phyloP scores from a whole-genome alignment of 495 filamentous ascomycete species.

The Hypoxylon rickii region DNA sequence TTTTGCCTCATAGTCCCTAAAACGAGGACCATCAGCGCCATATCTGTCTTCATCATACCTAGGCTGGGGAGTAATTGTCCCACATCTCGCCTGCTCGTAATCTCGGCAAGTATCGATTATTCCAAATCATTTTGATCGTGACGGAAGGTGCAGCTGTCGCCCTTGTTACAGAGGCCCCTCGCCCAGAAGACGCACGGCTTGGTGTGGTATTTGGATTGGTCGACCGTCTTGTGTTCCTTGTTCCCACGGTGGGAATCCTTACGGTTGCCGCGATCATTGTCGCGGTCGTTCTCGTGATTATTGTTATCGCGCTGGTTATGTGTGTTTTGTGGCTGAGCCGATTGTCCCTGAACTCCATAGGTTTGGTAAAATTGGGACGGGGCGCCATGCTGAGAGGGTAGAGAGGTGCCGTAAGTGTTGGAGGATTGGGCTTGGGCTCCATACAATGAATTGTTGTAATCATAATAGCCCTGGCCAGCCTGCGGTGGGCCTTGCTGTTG shows the following conservation, averaged over 20 bases:
- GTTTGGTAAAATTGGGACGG: constrained; percentile 23
- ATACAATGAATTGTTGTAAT: too few species aligned
- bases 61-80: too few species aligned
- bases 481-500: constrained; percentile 28
- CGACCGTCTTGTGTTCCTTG: constrained; percentile 47
- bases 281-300: constrained; percentile 33
- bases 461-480: constrained; percentile 15
- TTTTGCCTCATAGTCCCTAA: too few species aligned
- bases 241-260: constrained; percentile 29
- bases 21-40: too few species aligned
- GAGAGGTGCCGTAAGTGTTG: neutral
- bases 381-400: constrained; percentile 11
- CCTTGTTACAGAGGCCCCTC: constrained; percentile 80
- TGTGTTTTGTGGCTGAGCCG: neutral
- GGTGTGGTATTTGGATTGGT: constrained; percentile 52
- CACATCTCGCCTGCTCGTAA: too few species aligned
- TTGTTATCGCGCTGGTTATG: constrained; percentile 28
- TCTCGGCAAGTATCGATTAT: neutral
- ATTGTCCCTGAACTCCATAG: constrained; percentile 1
- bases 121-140: constrained; percentile 57
- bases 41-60: too few species aligned
- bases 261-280: constrained; percentile 32
- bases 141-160: constrained; percentile 81
- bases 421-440: constrained; percentile 18
- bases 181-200: constrained; percentile 78